Base-by-base conservation (phyloP, 495 filamentous ascomycete species). In the Penicillium paradoxum region DNA sequence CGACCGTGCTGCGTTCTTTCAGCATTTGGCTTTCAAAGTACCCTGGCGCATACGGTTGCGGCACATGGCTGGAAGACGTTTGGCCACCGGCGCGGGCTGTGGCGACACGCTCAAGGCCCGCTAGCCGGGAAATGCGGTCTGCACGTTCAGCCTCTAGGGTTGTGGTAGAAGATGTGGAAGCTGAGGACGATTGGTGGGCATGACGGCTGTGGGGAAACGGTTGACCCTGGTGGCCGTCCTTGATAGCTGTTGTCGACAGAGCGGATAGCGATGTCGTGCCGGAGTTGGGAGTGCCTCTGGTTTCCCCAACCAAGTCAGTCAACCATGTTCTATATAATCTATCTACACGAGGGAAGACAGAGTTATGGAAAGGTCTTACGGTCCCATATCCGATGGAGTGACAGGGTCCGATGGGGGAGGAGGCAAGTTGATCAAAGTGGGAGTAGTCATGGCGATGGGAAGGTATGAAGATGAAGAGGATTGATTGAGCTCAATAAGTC, bases 181-280 rank as follows among this genome's bases (percentile, higher is more conserved):
- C 29, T 32, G 29, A 32, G 10, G 29, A 32, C 29, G 70, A 66
- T 11, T 73, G 69, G 45, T 77, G 75, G 1, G 71, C 63, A 64
- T 88, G 84, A 51, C 82, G 83, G 44, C 74, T 72, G 47, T 80
- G 79, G 54, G 74, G 69, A 43, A 73, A 69, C 13, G 69, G 72
- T 53, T 88, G 81, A 62, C 91, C 91, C 53, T 87, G 86, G 57
- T 95, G 89, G 53, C 91, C 91, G 59, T 96, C 91, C 71, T 95
- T 96, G 75, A 93, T 93, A 42, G 91, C 91, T 6, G 89, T 91
- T 24, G 91, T 96, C 17, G 88, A 92, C 29, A 96, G 79, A 11
- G 87, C 85, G 17, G 88, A 93, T 53, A 96, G 82, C 21, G 89
- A 89, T 10, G 89, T 92, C 6, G 87, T 91, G 22, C 86, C 84